Evolutionary conservation across 257 asterid species (phyloP).

Genomic region (Solanum chaucha): DNA sequence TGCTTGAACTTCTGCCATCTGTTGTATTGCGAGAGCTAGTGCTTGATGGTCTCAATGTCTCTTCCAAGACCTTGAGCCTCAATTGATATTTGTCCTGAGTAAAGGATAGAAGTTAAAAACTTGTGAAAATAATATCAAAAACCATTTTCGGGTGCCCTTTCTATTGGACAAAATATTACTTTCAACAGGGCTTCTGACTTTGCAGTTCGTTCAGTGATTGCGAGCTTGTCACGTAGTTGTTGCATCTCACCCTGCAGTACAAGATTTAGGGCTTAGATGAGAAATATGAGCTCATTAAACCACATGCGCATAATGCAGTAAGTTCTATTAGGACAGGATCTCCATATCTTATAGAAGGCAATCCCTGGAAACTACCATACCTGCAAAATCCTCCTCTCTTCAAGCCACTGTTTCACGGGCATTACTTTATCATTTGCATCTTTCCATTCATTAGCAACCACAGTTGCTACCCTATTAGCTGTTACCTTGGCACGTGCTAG

Average conservation of each 20-base stretch:
- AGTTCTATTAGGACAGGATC: background rate
- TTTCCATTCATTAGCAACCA: slow-evolving; percentile 98
- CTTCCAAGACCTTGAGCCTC: slow-evolving; percentile 81
- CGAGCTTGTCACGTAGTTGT: slow-evolving; percentile 82
- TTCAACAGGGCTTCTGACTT: slow-evolving; percentile 82
- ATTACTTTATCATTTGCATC: slow-evolving; percentile 95
- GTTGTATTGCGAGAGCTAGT: slow-evolving; percentile 43
- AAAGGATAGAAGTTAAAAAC: background rate
- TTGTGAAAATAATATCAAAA: background rate
- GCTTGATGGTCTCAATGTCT: slow-evolving; percentile 70
- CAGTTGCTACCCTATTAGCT: slow-evolving; percentile 48
- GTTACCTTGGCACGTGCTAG: slow-evolving; percentile 17
- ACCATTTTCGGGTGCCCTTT: background rate
- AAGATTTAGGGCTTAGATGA: background rate
- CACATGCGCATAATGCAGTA: background rate
- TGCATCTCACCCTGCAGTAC: slow-evolving; percentile 86
- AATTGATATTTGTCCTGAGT: slow-evolving; percentile 75
- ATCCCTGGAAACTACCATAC: slow-evolving; percentile 17
- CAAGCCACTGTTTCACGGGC: slow-evolving; percentile 98
- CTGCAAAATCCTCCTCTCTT: slow-evolving; percentile 89
- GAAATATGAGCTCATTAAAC: background rate
- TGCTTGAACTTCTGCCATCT: slow-evolving; percentile 66
- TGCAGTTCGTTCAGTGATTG: slow-evolving; percentile 76
- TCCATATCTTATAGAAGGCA: background rate
- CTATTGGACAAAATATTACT: slow-evolving; percentile 25